These are phyloP conservation scores for Artemisia tridentata DNA, from an alignment of 129 eudicot genomes.

Conservation along the genomic window DNA sequence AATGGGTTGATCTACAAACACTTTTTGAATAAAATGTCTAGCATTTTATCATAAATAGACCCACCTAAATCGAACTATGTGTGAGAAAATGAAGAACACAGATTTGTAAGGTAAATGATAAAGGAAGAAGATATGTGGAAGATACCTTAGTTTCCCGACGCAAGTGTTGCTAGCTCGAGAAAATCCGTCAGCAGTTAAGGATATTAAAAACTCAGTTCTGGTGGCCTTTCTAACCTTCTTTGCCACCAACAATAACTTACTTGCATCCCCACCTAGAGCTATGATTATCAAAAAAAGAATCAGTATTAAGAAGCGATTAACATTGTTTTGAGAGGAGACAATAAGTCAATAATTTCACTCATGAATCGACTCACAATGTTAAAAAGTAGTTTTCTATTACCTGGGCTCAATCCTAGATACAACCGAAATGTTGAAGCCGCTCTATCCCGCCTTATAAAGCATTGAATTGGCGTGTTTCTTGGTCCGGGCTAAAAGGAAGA, in stretches of 20 bases:
- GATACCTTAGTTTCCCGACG: slow-evolving; percentile 66
- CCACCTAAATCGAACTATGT: not conserved
- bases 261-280: slow-evolving; percentile 53
- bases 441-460: slow-evolving; percentile 66
- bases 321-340: not conserved
- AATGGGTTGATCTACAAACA: not conserved
- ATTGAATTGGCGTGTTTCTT: slow-evolving; percentile 62
- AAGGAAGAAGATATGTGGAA: slow-evolving; percentile 6
- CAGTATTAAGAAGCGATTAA: not conserved
- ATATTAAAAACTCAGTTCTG: slow-evolving; percentile 48
- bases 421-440: slow-evolving; percentile 46
- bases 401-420: slow-evolving; percentile 60
- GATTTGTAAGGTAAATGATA: not conserved
- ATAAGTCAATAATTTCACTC: not conserved
- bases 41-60: not conserved
- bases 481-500: slow-evolving; percentile 57
- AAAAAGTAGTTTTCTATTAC: slow-evolving; percentile 33
- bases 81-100: not conserved
- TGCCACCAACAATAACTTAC: slow-evolving; percentile 53
- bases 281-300: slow-evolving; percentile 15
- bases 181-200: slow-evolving; percentile 44
- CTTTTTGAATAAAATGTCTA: not conserved
- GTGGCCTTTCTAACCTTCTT: slow-evolving; percentile 56
- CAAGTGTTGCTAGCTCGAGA: slow-evolving; percentile 49
- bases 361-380: not conserved